phyloP scores from a whole-genome alignment of 2,329 filamentous ascomycete genomes.

The Blastomyces parvus region DNA sequence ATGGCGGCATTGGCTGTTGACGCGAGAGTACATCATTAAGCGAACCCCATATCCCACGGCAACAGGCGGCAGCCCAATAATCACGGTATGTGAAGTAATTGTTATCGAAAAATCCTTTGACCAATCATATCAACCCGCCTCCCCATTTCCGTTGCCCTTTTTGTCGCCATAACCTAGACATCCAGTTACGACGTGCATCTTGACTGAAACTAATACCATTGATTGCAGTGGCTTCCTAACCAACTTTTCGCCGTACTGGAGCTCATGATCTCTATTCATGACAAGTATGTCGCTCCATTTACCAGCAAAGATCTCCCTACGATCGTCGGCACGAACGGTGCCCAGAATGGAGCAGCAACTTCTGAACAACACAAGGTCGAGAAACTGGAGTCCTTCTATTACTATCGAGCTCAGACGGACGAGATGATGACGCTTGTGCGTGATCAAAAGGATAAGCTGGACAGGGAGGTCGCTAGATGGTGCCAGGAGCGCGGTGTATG shows the following conservation, averaged over 20 bases:
- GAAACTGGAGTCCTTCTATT: constrained; percentile 20
- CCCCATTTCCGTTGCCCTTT: not conserved
- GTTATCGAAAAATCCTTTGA: not conserved
- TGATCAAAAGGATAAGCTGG: constrained; percentile 30
- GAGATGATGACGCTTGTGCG: constrained; percentile 29
- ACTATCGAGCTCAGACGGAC: constrained; percentile 22
- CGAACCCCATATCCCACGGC: constrained; percentile 39
- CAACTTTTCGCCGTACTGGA: constrained; percentile 42
- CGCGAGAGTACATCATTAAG: constrained; percentile 41
- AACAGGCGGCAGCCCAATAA: constrained; percentile 41
- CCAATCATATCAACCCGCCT: not conserved
- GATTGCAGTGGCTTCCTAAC: constrained; percentile 38
- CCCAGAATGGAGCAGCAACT: constrained; percentile 5
- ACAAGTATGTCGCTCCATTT: constrained; percentile 27
- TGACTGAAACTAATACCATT: not conserved
- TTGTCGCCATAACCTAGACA: not conserved
- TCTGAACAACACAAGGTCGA: constrained; percentile 11
- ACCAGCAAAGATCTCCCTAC: constrained; percentile 20
- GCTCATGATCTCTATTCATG: constrained; percentile 39
- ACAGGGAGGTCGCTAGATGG: constrained; percentile 38
- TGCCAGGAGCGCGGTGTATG: constrained; percentile 38
- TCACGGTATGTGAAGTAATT: constrained; percentile 30
- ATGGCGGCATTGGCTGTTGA: constrained; percentile 43
- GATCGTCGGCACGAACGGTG: constrained; percentile 7
- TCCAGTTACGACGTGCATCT: not conserved